Conservation (phyloP, 2,329 filamentous ascomycete genomes). For the Penicillium sp. region DNA sequence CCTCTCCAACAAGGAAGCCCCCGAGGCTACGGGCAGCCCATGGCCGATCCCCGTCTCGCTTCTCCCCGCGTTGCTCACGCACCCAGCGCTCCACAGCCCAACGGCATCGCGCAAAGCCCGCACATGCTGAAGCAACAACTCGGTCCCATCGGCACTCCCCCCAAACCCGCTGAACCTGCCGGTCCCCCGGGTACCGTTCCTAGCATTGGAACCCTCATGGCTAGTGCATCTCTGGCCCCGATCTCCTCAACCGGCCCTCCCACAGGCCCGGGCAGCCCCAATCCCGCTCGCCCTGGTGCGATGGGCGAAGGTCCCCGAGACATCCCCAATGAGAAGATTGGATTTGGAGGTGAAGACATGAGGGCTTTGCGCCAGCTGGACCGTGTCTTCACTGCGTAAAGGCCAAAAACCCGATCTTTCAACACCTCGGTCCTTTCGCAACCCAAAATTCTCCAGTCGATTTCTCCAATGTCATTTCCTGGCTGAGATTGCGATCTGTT, state of each 20-base stretch:
- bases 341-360: slow-evolving; percentile 62
- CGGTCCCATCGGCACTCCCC: slow-evolving; percentile 18
- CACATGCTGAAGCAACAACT: slow-evolving; percentile 26
- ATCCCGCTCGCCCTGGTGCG: slow-evolving; percentile 5
- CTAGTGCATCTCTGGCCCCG: slow-evolving; percentile 32
- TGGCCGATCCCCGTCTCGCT: slow-evolving; percentile 36
- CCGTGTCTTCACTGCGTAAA: slow-evolving; percentile 47
- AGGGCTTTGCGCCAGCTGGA: slow-evolving; percentile 68
- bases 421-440: background rate
- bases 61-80: slow-evolving; percentile 35
- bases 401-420: background rate
- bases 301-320: slow-evolving; percentile 50
- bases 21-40: slow-evolving; percentile 25
- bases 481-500: background rate
- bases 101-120: slow-evolving; percentile 28
- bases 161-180: slow-evolving; percentile 26
- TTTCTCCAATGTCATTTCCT: background rate
- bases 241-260: slow-evolving; percentile 21
- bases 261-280: slow-evolving; percentile 19
- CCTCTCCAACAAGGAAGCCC: slow-evolving; percentile 30
- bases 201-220: slow-evolving; percentile 53
- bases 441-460: background rate
- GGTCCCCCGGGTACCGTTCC: slow-evolving; percentile 50
- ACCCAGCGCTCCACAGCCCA: slow-evolving; percentile 22
- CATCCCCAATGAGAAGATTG: slow-evolving; percentile 59